These are phyloP conservation scores for Talaromyces stipitatus DNA, from an alignment of 495 filamentous ascomycete genomes.

Conservation along the genomic window DNA sequence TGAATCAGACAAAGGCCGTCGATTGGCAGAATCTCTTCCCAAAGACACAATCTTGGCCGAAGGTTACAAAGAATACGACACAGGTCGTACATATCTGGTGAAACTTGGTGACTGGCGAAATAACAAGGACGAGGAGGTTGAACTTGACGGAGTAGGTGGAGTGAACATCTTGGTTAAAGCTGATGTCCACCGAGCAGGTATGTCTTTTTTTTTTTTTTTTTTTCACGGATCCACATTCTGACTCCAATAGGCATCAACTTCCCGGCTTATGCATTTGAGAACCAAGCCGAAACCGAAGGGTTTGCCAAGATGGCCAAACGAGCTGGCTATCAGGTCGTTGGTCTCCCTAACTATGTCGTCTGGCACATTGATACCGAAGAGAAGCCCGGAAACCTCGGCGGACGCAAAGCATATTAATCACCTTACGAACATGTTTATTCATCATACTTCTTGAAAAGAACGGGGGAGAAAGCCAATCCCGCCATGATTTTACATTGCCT, in stretches of 20 bases:
- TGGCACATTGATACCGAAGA: conserved; percentile 99
- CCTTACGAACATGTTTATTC: not conserved
- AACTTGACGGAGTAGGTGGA: conserved; percentile 91
- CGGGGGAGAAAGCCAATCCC: not conserved
- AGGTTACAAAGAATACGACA: conserved; percentile 90
- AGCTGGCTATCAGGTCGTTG: conserved; percentile 86
- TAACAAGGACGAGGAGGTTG: conserved; percentile 83
- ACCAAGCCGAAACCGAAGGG: conserved; percentile 97
- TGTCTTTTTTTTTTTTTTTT: conserved; percentile 9
- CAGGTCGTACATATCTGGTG: conserved; percentile 79
- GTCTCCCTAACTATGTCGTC: conserved; percentile 94
- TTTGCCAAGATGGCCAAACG: conserved; percentile 99
- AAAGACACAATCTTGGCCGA: conserved; percentile 81
- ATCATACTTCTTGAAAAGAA: not conserved
- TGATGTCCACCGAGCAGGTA: conserved; percentile 91
- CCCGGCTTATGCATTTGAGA: conserved; percentile 94
- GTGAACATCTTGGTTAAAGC: conserved; percentile 97
- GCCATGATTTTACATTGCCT: not conserved
- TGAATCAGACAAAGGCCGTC: conserved; percentile 77
- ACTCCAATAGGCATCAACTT: conserved; percentile 77
- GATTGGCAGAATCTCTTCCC: conserved; percentile 60
- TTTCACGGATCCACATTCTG: conserved; percentile 3
- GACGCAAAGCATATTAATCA: conserved; percentile 35
- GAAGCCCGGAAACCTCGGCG: conserved; percentile 71
- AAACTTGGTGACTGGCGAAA: conserved; percentile 84